A percentile compares a stretch with the other conserved stretches of the same genome.
Conservation (phyloP, 345 rosid genomes). For the Aethionema arabicum region DNA sequence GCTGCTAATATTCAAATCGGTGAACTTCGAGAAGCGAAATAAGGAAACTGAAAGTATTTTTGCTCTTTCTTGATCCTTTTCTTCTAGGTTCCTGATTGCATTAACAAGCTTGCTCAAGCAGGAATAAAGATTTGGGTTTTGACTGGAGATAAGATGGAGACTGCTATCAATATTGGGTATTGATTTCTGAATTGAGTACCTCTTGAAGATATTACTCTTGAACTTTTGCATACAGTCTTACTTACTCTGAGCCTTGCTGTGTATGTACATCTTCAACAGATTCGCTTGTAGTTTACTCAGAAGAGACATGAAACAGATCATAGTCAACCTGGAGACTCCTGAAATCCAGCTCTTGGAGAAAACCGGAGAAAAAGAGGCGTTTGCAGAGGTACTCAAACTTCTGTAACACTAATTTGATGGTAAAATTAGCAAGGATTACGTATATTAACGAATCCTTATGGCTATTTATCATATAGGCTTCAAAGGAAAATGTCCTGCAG, state of each 20-base stretch:
- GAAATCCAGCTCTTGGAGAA: slow-evolving; percentile 71
- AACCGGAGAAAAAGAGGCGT: slow-evolving; percentile 58
- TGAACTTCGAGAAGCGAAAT: neutral
- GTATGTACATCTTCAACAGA: slow-evolving; percentile 50
- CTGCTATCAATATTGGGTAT: slow-evolving; percentile 98
- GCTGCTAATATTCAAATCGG: neutral
- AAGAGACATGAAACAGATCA: slow-evolving; percentile 92
- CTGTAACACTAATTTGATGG: slow-evolving; percentile 11
- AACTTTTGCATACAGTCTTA: slow-evolving; percentile 16
- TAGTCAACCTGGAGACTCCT: slow-evolving; percentile 73
- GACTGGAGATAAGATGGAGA: slow-evolving; percentile 99
- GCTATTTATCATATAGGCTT: slow-evolving; percentile 50
- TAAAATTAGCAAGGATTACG: neutral
- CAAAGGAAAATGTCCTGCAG: slow-evolving; percentile 53
- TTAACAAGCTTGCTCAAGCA: slow-evolving; percentile 97
- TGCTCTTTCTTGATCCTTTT: slow-evolving; percentile 15
- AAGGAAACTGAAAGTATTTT: slow-evolving; percentile 5
- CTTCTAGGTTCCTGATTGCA: slow-evolving; percentile 89
- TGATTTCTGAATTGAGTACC: slow-evolving; percentile 9
- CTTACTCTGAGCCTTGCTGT: slow-evolving; percentile 33
- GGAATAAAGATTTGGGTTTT: slow-evolving; percentile 97
- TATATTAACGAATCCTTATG: slow-evolving; percentile 9
- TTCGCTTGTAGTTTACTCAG: slow-evolving; percentile 93
- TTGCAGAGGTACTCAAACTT: slow-evolving; percentile 53
- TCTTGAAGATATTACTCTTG: slow-evolving; percentile 3